phyloP scores from a whole-genome alignment of 208 protist genomes.

The Leishmania major region DNA sequence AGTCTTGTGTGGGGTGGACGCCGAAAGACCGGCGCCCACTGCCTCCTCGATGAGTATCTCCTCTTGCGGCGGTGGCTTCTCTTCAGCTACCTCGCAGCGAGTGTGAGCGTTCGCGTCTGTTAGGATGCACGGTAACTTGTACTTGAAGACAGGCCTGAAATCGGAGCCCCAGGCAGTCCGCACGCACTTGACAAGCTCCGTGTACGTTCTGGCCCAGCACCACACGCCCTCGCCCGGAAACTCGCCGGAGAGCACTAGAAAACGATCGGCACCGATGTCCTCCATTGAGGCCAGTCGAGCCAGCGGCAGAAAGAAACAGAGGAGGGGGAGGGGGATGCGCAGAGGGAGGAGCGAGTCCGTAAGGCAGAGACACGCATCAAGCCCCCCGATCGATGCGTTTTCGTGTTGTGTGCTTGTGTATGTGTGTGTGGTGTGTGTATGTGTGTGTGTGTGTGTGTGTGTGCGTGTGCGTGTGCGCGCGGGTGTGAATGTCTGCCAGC shows the following conservation, averaged over 20 bases:
- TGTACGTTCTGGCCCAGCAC: conserved; percentile 14
- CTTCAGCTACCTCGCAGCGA: background rate
- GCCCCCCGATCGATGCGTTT: background rate
- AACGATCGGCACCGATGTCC: background rate
- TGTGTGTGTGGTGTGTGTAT: background rate
- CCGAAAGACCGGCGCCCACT: background rate
- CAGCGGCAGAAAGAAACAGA: background rate
- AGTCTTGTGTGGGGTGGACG: background rate
- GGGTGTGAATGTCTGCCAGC: background rate
- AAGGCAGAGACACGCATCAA: background rate
- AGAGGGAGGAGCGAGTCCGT: background rate
- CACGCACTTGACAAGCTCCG: conserved; percentile 14
- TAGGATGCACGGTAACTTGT: conserved; percentile 5
- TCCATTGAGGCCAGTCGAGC: background rate
- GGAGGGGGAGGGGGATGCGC: background rate
- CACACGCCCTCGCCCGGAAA: conserved; percentile 19
- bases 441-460: background rate
- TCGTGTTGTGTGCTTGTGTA: background rate
- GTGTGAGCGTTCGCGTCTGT: conserved; percentile 1
- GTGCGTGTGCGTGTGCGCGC: background rate
- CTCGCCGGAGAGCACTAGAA: conserved; percentile 12
- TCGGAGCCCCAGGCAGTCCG: conserved; percentile 1
- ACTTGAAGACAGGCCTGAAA: conserved; percentile 9
- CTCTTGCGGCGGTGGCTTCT: background rate
- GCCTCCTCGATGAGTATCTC: background rate